Evolutionary conservation across 208 protist species (phyloP), one percentile per base, ranked within the genome.

Genomic region (Strigomonas culicis): DNA sequence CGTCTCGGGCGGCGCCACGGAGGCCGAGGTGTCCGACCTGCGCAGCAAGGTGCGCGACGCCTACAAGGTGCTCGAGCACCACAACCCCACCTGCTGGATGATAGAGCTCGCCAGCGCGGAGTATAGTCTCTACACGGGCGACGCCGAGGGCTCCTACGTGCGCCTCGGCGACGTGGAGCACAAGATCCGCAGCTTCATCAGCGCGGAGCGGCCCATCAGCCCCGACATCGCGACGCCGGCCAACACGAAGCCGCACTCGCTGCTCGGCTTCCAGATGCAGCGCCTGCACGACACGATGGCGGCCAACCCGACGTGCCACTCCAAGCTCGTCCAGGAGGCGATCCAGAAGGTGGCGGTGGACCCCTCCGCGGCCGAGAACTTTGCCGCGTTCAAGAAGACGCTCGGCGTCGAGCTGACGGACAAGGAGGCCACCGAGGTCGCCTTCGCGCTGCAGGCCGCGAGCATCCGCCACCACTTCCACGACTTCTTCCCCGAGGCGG

Each of bases 401-500:
- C 51, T 90, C 49, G 80, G 68, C 22, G 74, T 72, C 15, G 34
- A 77, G 64, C 58, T 95, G 50, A 77, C 80, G 0, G 79, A 95
- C 47, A 83, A 84, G 39, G 87, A 93, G 72, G 85, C 77, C 2
- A 30, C 76, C 41, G 81, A 93, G 74, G 43, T 96, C n/a, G 79
- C 81, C 7, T 68, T 84, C 31, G 63, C 78, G 25, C 57, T 96
- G 59, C 74, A 91, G 8, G 70, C 75, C 46, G 86, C 82, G 21
- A 77, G 89, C 31, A 71, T 86, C 41, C 80, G 74, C 43, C 82
- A 90, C 62, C 86, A 93, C 67, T 93, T 92, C 71, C 77, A 88
- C 61, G 79, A 95, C 34, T 93, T 79, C 66, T 93, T 95, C 60
- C 82, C 82, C 24, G 49, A 43, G 47, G n/a, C 49, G 11, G 66